These are phyloP conservation scores for Apiospora phragmitis DNA, from an alignment of 2,329 filamentous ascomycete species.

Conservation along the genomic window DNA sequence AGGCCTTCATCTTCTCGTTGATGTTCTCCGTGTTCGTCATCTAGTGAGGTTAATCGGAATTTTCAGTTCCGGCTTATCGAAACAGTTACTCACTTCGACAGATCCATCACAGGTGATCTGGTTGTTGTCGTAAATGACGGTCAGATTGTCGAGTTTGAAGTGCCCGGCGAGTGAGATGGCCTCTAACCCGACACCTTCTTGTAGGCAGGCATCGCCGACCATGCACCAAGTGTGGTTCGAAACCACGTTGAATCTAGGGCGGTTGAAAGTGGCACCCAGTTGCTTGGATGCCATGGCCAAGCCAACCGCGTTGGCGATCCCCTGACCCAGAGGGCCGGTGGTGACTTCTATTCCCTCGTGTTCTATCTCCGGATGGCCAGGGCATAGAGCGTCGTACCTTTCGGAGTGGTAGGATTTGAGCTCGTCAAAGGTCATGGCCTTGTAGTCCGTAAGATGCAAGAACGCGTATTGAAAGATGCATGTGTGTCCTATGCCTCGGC, in stretches of 20 bases:
- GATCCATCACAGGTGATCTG: conserved; percentile 57
- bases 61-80: background rate
- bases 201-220: conserved; percentile 55
- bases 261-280: conserved; percentile 51
- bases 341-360: conserved; percentile 57
- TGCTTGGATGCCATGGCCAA: conserved; percentile 57
- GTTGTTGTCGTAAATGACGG: conserved; percentile 59
- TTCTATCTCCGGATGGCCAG: conserved; percentile 57
- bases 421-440: conserved; percentile 52
- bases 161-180: conserved; percentile 55
- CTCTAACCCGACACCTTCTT: conserved; percentile 56
- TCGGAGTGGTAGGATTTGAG: conserved; percentile 52
- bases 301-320: conserved; percentile 57
- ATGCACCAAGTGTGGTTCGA: conserved; percentile 54
- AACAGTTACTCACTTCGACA: conserved; percentile 38
- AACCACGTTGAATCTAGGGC: conserved; percentile 47
- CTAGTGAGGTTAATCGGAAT: background rate
- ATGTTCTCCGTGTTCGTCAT: conserved; percentile 52
- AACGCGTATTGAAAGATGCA: conserved; percentile 53
- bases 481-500: conserved; percentile 38
- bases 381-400: conserved; percentile 43
- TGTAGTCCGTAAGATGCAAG: conserved; percentile 50
- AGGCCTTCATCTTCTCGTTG: conserved; percentile 54
- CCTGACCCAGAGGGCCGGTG: conserved; percentile 57
- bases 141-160: conserved; percentile 51